Evolutionary conservation across 139 green algal genomes (phyloP).

Genomic region (Gonium pectorale): DNA sequence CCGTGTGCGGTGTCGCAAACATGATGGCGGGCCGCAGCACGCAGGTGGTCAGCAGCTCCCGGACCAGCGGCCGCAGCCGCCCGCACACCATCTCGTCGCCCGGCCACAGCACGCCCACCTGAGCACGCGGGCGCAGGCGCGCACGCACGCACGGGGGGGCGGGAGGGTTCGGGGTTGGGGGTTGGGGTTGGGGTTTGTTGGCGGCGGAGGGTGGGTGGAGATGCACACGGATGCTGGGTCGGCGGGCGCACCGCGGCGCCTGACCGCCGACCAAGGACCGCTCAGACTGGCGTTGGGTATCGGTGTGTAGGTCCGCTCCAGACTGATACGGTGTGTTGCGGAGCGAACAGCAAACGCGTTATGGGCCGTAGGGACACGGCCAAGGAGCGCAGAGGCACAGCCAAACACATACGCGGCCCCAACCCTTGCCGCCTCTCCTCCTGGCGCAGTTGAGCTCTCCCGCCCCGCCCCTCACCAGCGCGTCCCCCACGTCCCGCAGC

Average conservation of each 20-base stretch:
- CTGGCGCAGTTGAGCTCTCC: background rate
- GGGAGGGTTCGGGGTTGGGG: background rate
- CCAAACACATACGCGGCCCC: too few species aligned
- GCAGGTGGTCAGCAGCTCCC: conserved; percentile 75
- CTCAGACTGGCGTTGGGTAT: too few species aligned
- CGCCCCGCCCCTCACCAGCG: conserved; percentile 48
- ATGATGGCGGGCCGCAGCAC: conserved; percentile 72
- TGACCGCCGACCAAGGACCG: too few species aligned
- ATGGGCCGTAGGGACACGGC: too few species aligned
- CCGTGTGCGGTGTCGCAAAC: conserved; percentile 65
- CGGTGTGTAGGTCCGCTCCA: too few species aligned
- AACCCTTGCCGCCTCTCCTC: too few species aligned
- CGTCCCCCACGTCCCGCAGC: conserved; percentile 66
- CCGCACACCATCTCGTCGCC: conserved; percentile 50
- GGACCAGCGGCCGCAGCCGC: conserved; percentile 56
- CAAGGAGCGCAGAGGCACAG: too few species aligned
- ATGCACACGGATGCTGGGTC: too few species aligned
- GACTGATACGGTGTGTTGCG: too few species aligned
- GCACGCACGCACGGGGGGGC: too few species aligned
- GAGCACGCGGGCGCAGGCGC: background rate
- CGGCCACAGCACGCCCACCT: conserved; percentile 60
- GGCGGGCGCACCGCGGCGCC: too few species aligned
- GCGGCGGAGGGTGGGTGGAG: background rate
- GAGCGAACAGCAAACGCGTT: too few species aligned
- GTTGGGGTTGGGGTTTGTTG: background rate